A percentile compares a stretch with the other conserved stretches of the same genome.
Conservation (phyloP, 345 rosid species). For the Cardamine occulta region DNA sequence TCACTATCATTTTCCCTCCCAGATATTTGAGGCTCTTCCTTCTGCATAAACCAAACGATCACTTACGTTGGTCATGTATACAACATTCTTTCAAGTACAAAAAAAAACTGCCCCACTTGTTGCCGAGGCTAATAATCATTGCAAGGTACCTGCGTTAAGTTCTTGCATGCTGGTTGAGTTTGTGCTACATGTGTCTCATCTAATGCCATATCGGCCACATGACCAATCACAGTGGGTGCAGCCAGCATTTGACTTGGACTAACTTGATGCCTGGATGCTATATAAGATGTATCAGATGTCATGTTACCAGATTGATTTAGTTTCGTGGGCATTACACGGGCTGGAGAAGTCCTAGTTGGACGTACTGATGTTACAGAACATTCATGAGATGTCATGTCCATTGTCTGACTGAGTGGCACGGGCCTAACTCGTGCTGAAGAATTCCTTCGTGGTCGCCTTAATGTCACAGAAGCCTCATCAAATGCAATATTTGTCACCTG, state of each 20-base stretch:
- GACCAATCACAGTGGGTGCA: slow-evolving; percentile 28
- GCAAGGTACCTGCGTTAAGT: slow-evolving; percentile 34
- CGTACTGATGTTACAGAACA: slow-evolving; percentile 35
- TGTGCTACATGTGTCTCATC: slow-evolving; percentile 27
- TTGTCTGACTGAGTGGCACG: slow-evolving; percentile 29
- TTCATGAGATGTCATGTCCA: slow-evolving; percentile 36
- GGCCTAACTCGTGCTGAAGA: slow-evolving; percentile 42
- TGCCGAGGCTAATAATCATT: neutral
- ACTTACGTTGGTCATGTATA: neutral
- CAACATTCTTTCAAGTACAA: neutral
- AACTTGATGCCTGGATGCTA: slow-evolving; percentile 23
- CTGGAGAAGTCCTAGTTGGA: slow-evolving; percentile 39
- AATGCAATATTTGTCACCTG: slow-evolving; percentile 7
- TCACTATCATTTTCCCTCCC: slow-evolving; percentile 52
- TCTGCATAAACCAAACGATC: slow-evolving; percentile 46
- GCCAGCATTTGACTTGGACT: slow-evolving; percentile 22
- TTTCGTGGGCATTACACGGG: slow-evolving; percentile 34
- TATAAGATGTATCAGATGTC: slow-evolving; percentile 25
- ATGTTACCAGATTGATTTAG: slow-evolving; percentile 19
- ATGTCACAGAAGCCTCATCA: slow-evolving; percentile 19
- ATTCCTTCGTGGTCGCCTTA: slow-evolving; percentile 35
- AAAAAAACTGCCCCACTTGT: neutral
- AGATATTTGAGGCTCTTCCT: slow-evolving; percentile 58
- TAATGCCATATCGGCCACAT: slow-evolving; percentile 18
- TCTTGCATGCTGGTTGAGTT: slow-evolving; percentile 20